A percentile compares a stretch with the other conserved stretches of the same genome.
Evolutionary conservation across 1,284 basidiomycete species (phyloP).

Genomic region (Ceratobasidium sp.): DNA sequence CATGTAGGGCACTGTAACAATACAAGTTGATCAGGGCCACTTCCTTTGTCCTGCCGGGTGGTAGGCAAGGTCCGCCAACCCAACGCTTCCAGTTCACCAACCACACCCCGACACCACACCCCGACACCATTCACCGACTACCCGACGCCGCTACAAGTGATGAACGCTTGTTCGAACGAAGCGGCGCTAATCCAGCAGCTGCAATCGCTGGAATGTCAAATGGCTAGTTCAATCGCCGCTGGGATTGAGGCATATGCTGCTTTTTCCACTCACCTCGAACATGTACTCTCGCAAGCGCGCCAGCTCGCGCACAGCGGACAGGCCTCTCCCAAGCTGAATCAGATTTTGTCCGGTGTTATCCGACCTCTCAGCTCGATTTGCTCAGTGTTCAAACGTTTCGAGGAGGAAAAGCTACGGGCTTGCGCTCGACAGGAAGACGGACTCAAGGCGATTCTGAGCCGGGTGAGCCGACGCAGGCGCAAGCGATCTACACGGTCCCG

Average conservation of each 20-base stretch:
- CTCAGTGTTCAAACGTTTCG: neutral
- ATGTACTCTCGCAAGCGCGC: neutral
- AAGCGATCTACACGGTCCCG: slow-evolving; percentile 29
- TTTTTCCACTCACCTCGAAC: slow-evolving; percentile 9
- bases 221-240: neutral
- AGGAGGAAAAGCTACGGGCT: neutral
- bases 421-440: neutral
- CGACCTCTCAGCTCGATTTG: neutral
- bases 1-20: slow-evolving; percentile 16
- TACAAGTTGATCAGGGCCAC: neutral
- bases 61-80: neutral
- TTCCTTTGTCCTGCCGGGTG: slow-evolving; percentile 25
- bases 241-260: slow-evolving; percentile 14
- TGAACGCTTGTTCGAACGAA: slow-evolving; percentile 27
- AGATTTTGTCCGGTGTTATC: neutral
- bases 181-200: slow-evolving; percentile 19
- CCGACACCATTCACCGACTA: slow-evolving; percentile 18
- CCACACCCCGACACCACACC: slow-evolving; percentile 41
- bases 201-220: neutral
- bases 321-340: neutral
- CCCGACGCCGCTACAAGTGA: slow-evolving; percentile 11
- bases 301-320: neutral
- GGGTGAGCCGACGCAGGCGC: slow-evolving; percentile 4
- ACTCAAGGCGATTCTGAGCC: neutral
- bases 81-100: slow-evolving; percentile 22